Evolutionary conservation across 2,329 filamentous ascomycete species (phyloP), one percentile per base, ranked within the genome.

Genomic region (Cordyceps fumosorosea): DNA sequence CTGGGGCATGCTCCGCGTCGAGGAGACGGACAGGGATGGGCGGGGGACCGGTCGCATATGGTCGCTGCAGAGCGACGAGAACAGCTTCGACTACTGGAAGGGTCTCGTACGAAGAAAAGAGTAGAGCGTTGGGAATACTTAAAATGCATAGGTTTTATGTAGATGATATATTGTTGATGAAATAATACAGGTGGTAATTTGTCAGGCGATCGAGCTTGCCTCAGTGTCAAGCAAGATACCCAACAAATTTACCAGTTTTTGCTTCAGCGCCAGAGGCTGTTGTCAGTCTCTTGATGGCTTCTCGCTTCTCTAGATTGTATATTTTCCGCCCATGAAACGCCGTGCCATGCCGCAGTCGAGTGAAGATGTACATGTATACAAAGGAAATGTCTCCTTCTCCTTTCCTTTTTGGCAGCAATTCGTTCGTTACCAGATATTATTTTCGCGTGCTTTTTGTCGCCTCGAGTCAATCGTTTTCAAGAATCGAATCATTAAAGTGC

Each of bases 11-110:
- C 71, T 99, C 66, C 81, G 88, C 66, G 95, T 88, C 0, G 90
- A 97, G 74, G 93, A 98, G 79, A 74, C 96, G 59, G 88, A 87
- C 3, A 84, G 80, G 73, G 83, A 89, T 63, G 91, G 91, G 65
- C 80, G 87, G 59, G 78, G 81, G 2, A 96, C 90, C 0, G 93
- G 93, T 0, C 89, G 84, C 75, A 79, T 89, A 56, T 93, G 89
- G 84, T 85, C 89, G 68, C 76, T 99, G 75, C 93, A 97, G 79
- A 97, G 92, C 73, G 95, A 99, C 74, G 91, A 93, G 72, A 99
- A 99, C 71, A 97, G 93, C 74, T 99, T 99, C 78, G 95, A 99
- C 76, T 99, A 96, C 74, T 96, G 96, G 77, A 90, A 85, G 71
- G 95, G 95, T 0, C 71, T 99, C 69, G 78, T 99, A 22, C 91